These are phyloP conservation scores for Hortaea werneckii DNA, from an alignment of 2,329 filamentous ascomycete species.

Conservation along the genomic window DNA sequence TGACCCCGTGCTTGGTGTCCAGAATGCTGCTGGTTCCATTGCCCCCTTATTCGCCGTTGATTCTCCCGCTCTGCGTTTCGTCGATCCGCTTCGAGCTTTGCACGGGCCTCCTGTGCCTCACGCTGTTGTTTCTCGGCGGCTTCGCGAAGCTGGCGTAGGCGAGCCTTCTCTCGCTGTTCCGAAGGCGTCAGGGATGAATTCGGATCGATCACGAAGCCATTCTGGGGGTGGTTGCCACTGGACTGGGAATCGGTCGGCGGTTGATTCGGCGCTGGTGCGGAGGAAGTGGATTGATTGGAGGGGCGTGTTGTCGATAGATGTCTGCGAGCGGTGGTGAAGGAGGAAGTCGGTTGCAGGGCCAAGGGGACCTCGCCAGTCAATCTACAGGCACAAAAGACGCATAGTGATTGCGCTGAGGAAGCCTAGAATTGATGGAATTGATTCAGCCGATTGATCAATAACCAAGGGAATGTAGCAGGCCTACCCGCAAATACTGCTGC, in stretches of 20 bases:
- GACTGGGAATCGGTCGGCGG: background rate
- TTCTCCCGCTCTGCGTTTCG: background rate
- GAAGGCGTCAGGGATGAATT: constrained; percentile 13
- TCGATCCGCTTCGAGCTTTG: background rate
- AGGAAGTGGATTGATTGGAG: background rate
- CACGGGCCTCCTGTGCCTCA: background rate
- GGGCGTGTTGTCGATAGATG: background rate
- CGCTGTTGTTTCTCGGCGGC: constrained; percentile 5
- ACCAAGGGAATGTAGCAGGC: background rate
- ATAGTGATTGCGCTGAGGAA: constrained; percentile 22
- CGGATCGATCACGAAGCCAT: constrained; percentile 9
- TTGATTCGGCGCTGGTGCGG: background rate
- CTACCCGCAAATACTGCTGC: constrained; percentile 20
- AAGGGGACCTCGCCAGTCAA: constrained; percentile 12
- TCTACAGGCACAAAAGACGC: constrained; percentile 25
- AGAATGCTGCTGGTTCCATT: no score
- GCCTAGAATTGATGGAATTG: constrained; percentile 12
- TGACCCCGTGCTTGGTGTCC: no score
- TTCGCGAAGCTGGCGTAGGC: constrained; percentile 2
- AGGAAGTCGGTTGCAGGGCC: constrained; percentile 4
- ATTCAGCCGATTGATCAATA: constrained; percentile 5
- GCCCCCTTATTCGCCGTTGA: no score
- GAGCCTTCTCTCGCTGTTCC: constrained; percentile 10
- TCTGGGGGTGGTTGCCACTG: background rate
- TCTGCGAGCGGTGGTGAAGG: constrained; percentile 5